Percentiles rank a stretch among this genome's conserved stretches.
These are phyloP conservation scores for Aspergillus indologenus DNA, from an alignment of 495 filamentous ascomycete species.

Conservation along the genomic window DNA sequence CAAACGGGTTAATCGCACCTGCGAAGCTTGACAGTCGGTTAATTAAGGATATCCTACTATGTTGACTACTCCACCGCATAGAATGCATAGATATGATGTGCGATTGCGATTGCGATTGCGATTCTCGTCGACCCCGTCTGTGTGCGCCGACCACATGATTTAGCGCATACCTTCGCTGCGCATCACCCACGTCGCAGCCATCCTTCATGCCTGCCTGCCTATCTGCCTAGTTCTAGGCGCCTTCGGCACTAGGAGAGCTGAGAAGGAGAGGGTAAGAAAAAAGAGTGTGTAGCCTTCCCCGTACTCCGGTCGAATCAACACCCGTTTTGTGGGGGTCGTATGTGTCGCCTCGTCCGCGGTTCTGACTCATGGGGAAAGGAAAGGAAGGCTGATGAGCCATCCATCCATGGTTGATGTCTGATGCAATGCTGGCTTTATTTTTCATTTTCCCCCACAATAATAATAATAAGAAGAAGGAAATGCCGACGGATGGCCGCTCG, in stretches of 20 bases:
- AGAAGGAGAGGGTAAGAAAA: not conserved
- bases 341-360: not conserved
- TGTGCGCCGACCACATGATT: not conserved
- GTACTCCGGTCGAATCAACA: not conserved
- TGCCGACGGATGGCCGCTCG: slow-evolving; percentile 7
- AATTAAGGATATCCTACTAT: not conserved
- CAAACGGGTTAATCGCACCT: not conserved
- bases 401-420: not conserved
- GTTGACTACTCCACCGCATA: not conserved
- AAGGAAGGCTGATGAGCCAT: slow-evolving; percentile 13
- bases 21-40: not conserved
- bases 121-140: too few relatives aligned
- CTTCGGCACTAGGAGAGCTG: not conserved
- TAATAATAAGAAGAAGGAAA: too few relatives aligned
- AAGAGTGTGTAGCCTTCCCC: not conserved
- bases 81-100: not conserved
- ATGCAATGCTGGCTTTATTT: slow-evolving; percentile 6
- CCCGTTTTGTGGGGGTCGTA: too few relatives aligned
- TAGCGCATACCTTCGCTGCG: not conserved
- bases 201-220: not conserved
- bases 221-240: not conserved
- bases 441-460: slow-evolving; percentile 16
- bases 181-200: not conserved
- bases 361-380: slow-evolving; percentile 17
- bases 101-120: not conserved